These are phyloP conservation scores for Fusarium continuum DNA, from an alignment of 2,329 filamentous ascomycete species.

Conservation along the genomic window DNA sequence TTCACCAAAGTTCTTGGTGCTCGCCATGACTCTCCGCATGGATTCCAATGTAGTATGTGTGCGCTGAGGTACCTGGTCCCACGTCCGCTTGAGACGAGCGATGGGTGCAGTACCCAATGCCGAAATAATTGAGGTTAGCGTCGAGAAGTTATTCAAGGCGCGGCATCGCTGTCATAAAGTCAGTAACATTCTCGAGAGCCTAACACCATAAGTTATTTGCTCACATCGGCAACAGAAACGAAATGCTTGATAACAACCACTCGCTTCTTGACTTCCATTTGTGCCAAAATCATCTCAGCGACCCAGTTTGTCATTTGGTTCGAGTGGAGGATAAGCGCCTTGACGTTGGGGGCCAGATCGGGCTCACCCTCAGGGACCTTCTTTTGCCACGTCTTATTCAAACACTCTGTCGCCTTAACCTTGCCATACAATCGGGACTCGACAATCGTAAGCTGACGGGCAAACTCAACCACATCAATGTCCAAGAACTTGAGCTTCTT, in stretches of 20 bases:
- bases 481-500: slow-evolving; percentile 99
- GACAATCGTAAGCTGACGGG: slow-evolving; percentile 96
- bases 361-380: slow-evolving; percentile 83
- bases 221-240: slow-evolving; percentile 92
- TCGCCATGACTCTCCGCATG: slow-evolving; percentile 95
- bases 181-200: slow-evolving; percentile 8
- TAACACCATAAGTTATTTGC: slow-evolving; percentile 47
- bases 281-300: slow-evolving; percentile 96
- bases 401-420: slow-evolving; percentile 93
- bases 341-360: slow-evolving; percentile 92
- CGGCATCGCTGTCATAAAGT: slow-evolving; percentile 80
- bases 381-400: slow-evolving; percentile 99
- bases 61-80: slow-evolving; percentile 90
- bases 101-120: slow-evolving; percentile 95
- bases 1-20: slow-evolving; percentile 97
- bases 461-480: slow-evolving; percentile 95
- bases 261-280: slow-evolving; percentile 93
- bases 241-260: slow-evolving; percentile 99
- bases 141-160: slow-evolving; percentile 93
- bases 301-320: slow-evolving; percentile 99
- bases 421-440: slow-evolving; percentile 95
- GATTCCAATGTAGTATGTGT: slow-evolving; percentile 83
- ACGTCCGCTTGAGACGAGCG: slow-evolving; percentile 90
- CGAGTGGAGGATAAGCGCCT: slow-evolving; percentile 94
- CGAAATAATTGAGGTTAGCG: slow-evolving; percentile 96